Evolutionary conservation across 2,329 filamentous ascomycete genomes (phyloP).

Genomic region (Lasiodiplodia citricola): DNA sequence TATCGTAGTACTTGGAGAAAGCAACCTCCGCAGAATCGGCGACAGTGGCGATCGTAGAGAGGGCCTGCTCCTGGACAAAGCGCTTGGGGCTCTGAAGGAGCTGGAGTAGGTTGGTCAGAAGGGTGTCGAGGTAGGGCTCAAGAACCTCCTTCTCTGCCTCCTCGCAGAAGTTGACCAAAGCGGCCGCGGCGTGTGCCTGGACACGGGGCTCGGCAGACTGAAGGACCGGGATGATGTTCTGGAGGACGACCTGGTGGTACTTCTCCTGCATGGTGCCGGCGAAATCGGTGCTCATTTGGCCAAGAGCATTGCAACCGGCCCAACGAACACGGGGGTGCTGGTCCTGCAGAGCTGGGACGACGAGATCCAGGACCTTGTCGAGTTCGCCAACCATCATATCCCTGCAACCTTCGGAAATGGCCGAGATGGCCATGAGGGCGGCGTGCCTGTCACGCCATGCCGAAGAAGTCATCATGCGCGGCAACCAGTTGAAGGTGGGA

Average conservation of each 20-base stretch:
- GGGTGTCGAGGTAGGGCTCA: conserved; percentile 89
- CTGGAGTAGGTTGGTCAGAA: conserved; percentile 83
- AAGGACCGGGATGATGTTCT: conserved; percentile 89
- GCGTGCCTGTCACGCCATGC: conserved; percentile 96
- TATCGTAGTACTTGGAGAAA: conserved; percentile 94
- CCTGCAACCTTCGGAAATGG: conserved; percentile 95
- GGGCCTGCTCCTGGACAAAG: conserved; percentile 95
- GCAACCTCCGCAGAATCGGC: conserved; percentile 97
- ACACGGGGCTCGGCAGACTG: conserved; percentile 87
- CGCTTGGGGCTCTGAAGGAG: conserved; percentile 90
- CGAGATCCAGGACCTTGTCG: conserved; percentile 89
- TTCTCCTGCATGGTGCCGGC: conserved; percentile 97
- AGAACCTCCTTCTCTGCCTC: conserved; percentile 92
- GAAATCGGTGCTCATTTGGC: conserved; percentile 99
- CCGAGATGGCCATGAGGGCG: conserved; percentile 97
- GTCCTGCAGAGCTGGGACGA: conserved; percentile 90
- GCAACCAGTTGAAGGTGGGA: conserved; percentile 95
- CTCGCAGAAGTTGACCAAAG: conserved; percentile 98
- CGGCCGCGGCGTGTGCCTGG: conserved; percentile 96
- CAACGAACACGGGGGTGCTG: conserved; percentile 93
- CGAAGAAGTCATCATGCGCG: conserved; percentile 94
- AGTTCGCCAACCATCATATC: conserved; percentile 95
- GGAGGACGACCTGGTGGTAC: conserved; percentile 85
- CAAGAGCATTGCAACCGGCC: conserved; percentile 97
- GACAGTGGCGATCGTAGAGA: conserved; percentile 97